Evolutionary conservation across 1,139 yeast species (phyloP).

Genomic region (Candida mesenterica): DNA sequence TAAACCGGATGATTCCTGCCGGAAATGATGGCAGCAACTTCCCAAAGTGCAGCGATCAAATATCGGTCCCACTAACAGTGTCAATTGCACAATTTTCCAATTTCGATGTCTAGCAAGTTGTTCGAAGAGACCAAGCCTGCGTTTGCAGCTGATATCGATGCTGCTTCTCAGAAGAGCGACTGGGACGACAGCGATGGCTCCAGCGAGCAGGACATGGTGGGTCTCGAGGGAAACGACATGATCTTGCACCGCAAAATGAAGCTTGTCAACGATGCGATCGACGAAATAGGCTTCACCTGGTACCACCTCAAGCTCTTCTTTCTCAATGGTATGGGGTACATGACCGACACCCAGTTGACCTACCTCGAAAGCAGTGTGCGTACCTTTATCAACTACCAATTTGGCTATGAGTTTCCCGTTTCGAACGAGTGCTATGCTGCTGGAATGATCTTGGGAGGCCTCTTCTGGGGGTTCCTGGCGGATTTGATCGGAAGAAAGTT

Average conservation of each 20-base stretch:
- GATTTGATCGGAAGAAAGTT: constrained; percentile 27
- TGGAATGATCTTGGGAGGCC: constrained; percentile 57
- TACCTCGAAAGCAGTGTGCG: constrained; percentile 39
- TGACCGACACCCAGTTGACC: constrained; percentile 59
- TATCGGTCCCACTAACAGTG: too few relatives aligned
- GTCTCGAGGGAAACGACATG: constrained; percentile 24
- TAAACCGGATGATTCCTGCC: too few relatives aligned
- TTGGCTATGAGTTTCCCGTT: constrained; percentile 34
- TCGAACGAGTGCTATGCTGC: constrained; percentile 24
- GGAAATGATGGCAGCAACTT: too few relatives aligned
- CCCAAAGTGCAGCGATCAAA: too few relatives aligned
- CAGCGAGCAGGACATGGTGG: constrained; percentile 16
- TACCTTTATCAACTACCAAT: constrained; percentile 42
- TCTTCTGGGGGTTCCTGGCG: constrained; percentile 27
- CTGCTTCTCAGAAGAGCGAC: constrained; percentile 19
- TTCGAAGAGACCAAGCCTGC: too few relatives aligned
- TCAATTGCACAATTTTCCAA: too few relatives aligned
- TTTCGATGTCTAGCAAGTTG: too few relatives aligned
- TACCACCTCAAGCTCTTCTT: constrained; percentile 41
- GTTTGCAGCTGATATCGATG: too few relatives aligned
- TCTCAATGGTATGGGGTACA: constrained; percentile 62
- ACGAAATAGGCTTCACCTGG: constrained; percentile 53
- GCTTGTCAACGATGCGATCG: constrained; percentile 45
- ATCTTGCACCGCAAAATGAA: constrained; percentile 36
- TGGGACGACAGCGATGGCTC: constrained; percentile 24